Evolutionary conservation across 371 early-diverging fungal genomes (phyloP), one percentile per base, ranked within the genome.

Genomic region (Nematocida sp.): DNA sequence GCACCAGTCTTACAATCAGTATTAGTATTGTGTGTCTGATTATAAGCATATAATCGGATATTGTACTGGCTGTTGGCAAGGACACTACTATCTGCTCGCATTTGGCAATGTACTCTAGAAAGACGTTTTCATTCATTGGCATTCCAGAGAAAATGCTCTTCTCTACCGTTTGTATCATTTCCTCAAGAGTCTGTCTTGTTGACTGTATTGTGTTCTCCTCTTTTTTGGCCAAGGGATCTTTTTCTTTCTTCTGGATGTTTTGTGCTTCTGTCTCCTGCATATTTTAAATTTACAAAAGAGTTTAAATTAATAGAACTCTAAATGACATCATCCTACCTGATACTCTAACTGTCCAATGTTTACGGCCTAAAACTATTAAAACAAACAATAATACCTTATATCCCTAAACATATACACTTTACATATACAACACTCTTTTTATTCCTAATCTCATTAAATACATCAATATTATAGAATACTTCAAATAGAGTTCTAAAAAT

Each of bases 41-140:
- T 19, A 70, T 43, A 15, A 70, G 57, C 19, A 38, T 17, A 46
- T 70, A 57, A 47, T 70, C 74, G 5, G 74, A 70, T 2, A 37
- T n/a, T 0, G 74, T 25, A 2, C 60, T 61, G 7, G 48, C 34
- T 32, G 46, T 32, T 17, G 13, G 17, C 11, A 61, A 11, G 25
- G 25, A 31, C 23, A 38, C 55, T 7, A 66, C 19, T 19, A 48
- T 35, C 2, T 13, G 37, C 21, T 53, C 40, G 35, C 46, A 5
- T 21, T 38, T 38, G 49, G 25, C 43, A n/a, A 75, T 4, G 38
- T 27, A 60, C 13, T 15, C 5, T n/a, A 21, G 21, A 37, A 70
- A 25, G 21, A 1, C 45, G 21, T 32, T 34, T 34, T 34, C 35
- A 0, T 34, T 17, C 5, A 55, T 21, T 21, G 11, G 43, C 17